Conservation (phyloP, 176 grass and related monocot species). For the Raddia guianensis region DNA sequence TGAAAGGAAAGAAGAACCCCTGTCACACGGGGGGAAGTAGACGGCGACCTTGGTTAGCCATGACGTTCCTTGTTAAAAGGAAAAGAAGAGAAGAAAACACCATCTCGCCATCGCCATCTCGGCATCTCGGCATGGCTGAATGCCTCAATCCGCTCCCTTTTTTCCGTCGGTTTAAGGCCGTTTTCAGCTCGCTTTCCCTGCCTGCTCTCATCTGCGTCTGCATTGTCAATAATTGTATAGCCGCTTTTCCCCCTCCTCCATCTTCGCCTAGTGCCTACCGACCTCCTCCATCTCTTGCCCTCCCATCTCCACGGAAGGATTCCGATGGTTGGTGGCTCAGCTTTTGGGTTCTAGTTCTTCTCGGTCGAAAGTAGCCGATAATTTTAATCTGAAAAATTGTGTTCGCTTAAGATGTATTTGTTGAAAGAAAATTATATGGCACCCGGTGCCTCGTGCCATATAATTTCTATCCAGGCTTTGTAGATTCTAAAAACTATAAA, state of each 20-base stretch:
- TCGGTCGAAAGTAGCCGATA: too few relatives aligned
- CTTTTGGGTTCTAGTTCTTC: not conserved
- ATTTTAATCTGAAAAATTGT: too few relatives aligned
- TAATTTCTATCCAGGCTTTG: too few relatives aligned
- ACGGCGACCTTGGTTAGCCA: conserved; percentile 37
- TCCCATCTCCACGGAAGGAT: not conserved
- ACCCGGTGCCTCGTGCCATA: too few relatives aligned
- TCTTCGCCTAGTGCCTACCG: too few relatives aligned
- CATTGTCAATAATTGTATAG: conserved; percentile 7
- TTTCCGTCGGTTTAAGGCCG: conserved; percentile 10
- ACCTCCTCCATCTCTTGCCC: not conserved
- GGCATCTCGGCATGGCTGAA: too few relatives aligned
- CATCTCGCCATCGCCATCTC: too few relatives aligned
- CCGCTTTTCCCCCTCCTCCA: not conserved
- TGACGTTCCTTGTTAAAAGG: conserved; percentile 14
- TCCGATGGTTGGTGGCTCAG: conserved; percentile 13
- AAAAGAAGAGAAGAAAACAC: too few relatives aligned
- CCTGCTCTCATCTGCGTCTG: not conserved
- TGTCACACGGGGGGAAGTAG: not conserved
- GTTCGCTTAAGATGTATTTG: too few relatives aligned
- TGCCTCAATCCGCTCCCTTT: too few relatives aligned
- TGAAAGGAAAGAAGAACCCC: conserved; percentile 1
- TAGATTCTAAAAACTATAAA: too few relatives aligned
- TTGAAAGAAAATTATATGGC: too few relatives aligned
- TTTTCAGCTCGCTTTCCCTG: conserved; percentile 22